phyloP scores from a whole-genome alignment of 2,329 filamentous ascomycete species.

The Diaporthe australafricana region DNA sequence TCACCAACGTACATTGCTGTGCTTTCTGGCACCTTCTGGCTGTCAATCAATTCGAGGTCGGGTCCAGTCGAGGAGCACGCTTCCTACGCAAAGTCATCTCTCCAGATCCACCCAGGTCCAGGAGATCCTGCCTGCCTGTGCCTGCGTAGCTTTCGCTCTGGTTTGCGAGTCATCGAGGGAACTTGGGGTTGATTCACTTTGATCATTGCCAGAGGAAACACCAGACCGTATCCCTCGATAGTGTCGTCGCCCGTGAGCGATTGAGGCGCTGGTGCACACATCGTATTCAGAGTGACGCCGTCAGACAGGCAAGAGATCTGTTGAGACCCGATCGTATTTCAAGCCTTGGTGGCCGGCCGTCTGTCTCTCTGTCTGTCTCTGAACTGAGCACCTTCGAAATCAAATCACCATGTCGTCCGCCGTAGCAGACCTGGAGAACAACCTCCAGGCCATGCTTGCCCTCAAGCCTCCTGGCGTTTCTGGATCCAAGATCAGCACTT shows the following conservation, averaged over 20 bases:
- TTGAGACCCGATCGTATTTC: conserved; percentile 37
- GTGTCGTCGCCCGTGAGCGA: conserved; percentile 27
- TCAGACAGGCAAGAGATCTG: conserved; percentile 35
- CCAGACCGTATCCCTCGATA: conserved; percentile 27
- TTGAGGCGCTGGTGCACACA: conserved; percentile 21
- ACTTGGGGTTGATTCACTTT: not conserved
- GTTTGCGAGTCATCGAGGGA: conserved; percentile 19
- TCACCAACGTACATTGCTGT: conserved; percentile 27
- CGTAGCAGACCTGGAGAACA: conserved; percentile 90
- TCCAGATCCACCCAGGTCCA: conserved; percentile 15
- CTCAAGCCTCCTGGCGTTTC: conserved; percentile 95
- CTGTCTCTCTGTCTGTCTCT: not conserved
- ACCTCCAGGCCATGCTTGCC: conserved; percentile 90
- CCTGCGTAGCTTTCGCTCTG: conserved; percentile 34
- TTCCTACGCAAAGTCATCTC: conserved; percentile 1
- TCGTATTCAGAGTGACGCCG: conserved; percentile 22
- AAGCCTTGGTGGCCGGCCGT: conserved; percentile 3
- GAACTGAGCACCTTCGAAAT: conserved; percentile 30
- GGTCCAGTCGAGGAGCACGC: conserved; percentile 3
- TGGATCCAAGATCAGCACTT: conserved; percentile 87
- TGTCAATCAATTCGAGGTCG: conserved; percentile 1
- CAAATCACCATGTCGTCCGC: conserved; percentile 77
- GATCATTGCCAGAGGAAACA: conserved; percentile 23
- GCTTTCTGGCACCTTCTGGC: not conserved
- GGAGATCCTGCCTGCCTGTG: conserved; percentile 31